Evolutionary conservation across 768 basidiomycete species (phyloP), one percentile per base, ranked within the genome.

Genomic region (Chalciporus piperatus): DNA sequence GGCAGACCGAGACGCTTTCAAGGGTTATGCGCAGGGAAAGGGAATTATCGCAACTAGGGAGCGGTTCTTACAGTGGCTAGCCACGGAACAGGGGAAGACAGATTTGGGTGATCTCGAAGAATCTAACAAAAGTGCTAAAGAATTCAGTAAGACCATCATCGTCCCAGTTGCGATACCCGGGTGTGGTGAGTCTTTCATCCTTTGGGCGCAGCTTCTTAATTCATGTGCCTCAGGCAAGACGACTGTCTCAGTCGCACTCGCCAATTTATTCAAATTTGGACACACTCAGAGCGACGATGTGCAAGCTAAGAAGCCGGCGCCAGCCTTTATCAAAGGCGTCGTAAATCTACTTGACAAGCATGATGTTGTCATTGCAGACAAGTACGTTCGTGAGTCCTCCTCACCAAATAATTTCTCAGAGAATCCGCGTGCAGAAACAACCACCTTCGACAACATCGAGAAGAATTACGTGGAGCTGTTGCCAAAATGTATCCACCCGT

Each of bases 231-330:
- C 59, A 93, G 92, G 94, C 27, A 98, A 98, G 75, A 98, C 96
- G 0, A 72, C 89, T 0, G 76, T 98, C 12, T 77, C 90, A 0
- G 74, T 97, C 16, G 92, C 92, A 1, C 78, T 98, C n/a, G 58
- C 76, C 2, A 76, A 86, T 47, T 77, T 99, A 3, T 98, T 95
- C 60, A 80, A 77, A 0, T 96, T 92, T 52, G 93, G 79, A 2
- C 97, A 98, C 64, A 92, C 90, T 0, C 97, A 98, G 65, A 92
- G 88, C 61, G 97, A 99, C 65, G 92, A 98, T 62, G 79, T 98
- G 5, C 73, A 76, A 39, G 78, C 67, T 32, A 98, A 93, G 72
- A 92, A 86, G 65, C 47, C 87, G 3, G 92, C 77, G 1, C 76
- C 84, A 0, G 55, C 65, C 3, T 97, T 97, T 65, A 62, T 91